Evolutionary conservation across 2,329 filamentous ascomycete species (phyloP).

Genomic region (Ceratocystis colombiana): DNA sequence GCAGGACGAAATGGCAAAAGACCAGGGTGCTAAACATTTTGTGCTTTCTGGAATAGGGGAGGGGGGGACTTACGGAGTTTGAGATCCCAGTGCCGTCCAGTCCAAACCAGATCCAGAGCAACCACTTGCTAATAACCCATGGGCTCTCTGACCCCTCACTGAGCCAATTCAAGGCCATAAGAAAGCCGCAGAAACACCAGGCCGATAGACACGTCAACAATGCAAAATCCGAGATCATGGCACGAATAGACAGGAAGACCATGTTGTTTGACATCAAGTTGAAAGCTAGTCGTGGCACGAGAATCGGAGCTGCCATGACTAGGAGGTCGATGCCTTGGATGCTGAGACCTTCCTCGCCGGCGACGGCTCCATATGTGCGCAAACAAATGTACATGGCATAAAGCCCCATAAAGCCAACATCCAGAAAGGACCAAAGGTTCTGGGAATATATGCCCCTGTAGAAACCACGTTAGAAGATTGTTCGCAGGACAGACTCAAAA

Average conservation of each 20-base stretch:
- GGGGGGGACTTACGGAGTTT: slow-evolving; percentile 37
- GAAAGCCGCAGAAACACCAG: slow-evolving; percentile 77
- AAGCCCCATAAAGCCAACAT: slow-evolving; percentile 65
- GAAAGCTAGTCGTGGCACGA: slow-evolving; percentile 71
- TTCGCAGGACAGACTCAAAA: not conserved
- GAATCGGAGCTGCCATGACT: slow-evolving; percentile 63
- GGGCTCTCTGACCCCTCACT: slow-evolving; percentile 47
- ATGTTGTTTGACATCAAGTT: slow-evolving; percentile 76
- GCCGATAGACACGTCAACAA: slow-evolving; percentile 61
- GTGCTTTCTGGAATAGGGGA: not conserved
- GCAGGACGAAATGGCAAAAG: not conserved
- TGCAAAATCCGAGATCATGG: slow-evolving; percentile 82
- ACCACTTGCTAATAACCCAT: slow-evolving; percentile 66
- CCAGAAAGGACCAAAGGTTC: slow-evolving; percentile 80
- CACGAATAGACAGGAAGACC: slow-evolving; percentile 67
- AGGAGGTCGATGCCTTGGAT: slow-evolving; percentile 67
- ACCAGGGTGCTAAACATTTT: not conserved
- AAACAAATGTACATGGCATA: slow-evolving; percentile 59
- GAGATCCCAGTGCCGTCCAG: slow-evolving; percentile 61
- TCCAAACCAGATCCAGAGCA: slow-evolving; percentile 89
- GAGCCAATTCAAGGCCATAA: slow-evolving; percentile 71
- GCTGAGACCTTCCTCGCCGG: slow-evolving; percentile 39
- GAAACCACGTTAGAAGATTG: slow-evolving; percentile 6
- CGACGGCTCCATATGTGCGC: slow-evolving; percentile 54
- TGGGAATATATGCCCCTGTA: slow-evolving; percentile 70